A percentile compares a stretch with the other conserved stretches of the same genome.
Conservation (phyloP, 768 basidiomycete genomes). For the Phallus indusiatus region DNA sequence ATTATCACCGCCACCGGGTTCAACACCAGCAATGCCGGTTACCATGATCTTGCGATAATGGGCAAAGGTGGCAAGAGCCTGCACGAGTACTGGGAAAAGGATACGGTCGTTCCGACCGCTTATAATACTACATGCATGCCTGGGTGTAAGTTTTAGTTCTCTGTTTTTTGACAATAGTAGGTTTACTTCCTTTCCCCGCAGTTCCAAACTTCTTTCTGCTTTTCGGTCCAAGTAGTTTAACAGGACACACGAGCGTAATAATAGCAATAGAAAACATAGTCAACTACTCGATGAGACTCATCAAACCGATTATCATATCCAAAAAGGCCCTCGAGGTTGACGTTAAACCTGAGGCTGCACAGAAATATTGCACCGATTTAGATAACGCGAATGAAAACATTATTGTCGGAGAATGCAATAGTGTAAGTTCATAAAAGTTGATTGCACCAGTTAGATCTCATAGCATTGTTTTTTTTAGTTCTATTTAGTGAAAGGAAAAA, state of each 20-base stretch:
- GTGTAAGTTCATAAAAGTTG: not conserved
- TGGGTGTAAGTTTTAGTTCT: constrained; percentile 7
- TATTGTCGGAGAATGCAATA: not conserved
- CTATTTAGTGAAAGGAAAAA: not conserved
- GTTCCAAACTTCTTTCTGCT: constrained; percentile 14
- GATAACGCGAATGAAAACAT: constrained; percentile 12
- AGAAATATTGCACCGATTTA: not conserved
- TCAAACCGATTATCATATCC: constrained; percentile 8
- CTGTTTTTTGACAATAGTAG: too few relatives aligned
- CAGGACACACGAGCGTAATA: constrained; percentile 17
- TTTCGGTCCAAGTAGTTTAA: constrained; percentile 16
- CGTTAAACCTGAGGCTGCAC: constrained; percentile 13
- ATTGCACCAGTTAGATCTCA: not conserved
- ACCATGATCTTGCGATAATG: constrained; percentile 12
- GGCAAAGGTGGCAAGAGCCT: constrained; percentile 12
- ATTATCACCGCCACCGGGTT: constrained; percentile 15
- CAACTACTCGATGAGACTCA: constrained; percentile 9
- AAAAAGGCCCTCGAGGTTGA: constrained; percentile 12
- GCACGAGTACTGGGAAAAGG: constrained; percentile 8
- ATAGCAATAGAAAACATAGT: constrained; percentile 13
- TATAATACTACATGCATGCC: constrained; percentile 8
- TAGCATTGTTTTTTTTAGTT: not conserved
- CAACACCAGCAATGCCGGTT: not conserved
- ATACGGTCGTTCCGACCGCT: constrained; percentile 8
- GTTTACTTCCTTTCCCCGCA: too few relatives aligned